Evolutionary conservation across 805 yeast genomes (phyloP).

Genomic region (Starmera caribaea): DNA sequence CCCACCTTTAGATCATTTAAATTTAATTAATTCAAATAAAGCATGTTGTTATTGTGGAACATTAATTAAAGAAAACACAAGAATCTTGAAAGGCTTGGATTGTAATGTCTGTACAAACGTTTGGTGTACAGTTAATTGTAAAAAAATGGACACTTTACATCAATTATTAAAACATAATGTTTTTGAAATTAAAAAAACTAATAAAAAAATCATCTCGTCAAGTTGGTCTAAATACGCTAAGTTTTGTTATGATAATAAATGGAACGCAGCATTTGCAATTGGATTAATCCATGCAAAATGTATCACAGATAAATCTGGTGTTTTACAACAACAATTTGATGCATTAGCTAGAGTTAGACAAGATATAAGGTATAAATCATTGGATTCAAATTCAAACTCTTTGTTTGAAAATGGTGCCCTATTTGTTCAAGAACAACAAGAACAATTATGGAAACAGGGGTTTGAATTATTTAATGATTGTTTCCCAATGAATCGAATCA

Average conservation of each 20-base stretch:
- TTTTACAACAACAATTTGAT: constrained; percentile 34
- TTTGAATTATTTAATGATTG: constrained; percentile 38
- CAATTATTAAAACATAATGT: constrained; percentile 45
- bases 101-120: constrained; percentile 55
- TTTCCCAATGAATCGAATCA: constrained; percentile 28
- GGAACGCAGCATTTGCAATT: constrained; percentile 61
- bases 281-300: constrained; percentile 43
- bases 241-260: constrained; percentile 52
- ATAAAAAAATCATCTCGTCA: constrained; percentile 28
- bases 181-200: constrained; percentile 24
- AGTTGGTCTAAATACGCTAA: constrained; percentile 49
- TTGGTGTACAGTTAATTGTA: constrained; percentile 66
- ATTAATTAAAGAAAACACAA: constrained; percentile 15
- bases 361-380: constrained; percentile 48
- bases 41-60: constrained; percentile 69
- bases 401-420: constrained; percentile 29
- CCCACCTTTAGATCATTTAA: constrained; percentile 59
- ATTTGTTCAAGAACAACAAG: constrained; percentile 46
- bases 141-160: constrained; percentile 44
- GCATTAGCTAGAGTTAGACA: constrained; percentile 67
- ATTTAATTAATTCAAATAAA: constrained; percentile 47
- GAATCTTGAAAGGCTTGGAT: constrained; percentile 39
- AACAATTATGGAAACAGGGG: constrained; percentile 50
- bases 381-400: constrained; percentile 27
- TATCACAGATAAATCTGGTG: constrained; percentile 31